These are phyloP conservation scores for Cryptococcus deneoformans DNA, from an alignment of 1,284 basidiomycete genomes.

Conservation along the genomic window DNA sequence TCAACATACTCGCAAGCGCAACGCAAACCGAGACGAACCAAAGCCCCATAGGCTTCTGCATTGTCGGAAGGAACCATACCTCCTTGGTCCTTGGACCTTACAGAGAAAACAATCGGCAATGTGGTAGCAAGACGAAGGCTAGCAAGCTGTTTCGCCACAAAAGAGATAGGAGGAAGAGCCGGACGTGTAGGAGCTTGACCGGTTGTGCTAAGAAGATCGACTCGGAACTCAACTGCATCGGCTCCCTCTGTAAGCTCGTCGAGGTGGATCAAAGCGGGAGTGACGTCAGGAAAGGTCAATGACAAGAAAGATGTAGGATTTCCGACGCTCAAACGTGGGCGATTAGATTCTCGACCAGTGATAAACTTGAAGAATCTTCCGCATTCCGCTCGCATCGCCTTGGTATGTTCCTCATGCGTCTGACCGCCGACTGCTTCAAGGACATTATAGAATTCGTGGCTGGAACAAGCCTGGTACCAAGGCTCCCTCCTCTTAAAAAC, in stretches of 20 bases:
- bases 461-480: slow-evolving; percentile 84
- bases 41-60: slow-evolving; percentile 68
- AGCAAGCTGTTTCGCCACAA: slow-evolving; percentile 79
- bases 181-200: slow-evolving; percentile 50
- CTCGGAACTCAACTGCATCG: slow-evolving; percentile 90
- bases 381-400: slow-evolving; percentile 39
- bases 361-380: slow-evolving; percentile 82
- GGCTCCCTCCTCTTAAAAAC: slow-evolving; percentile 81
- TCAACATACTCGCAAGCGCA: slow-evolving; percentile 92
- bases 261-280: slow-evolving; percentile 65
- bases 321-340: slow-evolving; percentile 58
- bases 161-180: slow-evolving; percentile 65
- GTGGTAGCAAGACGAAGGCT: slow-evolving; percentile 71
- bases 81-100: slow-evolving; percentile 83
- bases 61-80: slow-evolving; percentile 84
- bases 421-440: slow-evolving; percentile 36
- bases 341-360: slow-evolving; percentile 68
- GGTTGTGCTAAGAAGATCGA: slow-evolving; percentile 73
- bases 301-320: slow-evolving; percentile 84
- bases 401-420: slow-evolving; percentile 35
- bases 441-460: slow-evolving; percentile 78
- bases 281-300: slow-evolving; percentile 86
- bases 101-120: slow-evolving; percentile 89
- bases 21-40: slow-evolving; percentile 75
- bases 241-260: slow-evolving; percentile 75